These are phyloP conservation scores for Acacia confusa DNA, from an alignment of 306 rosid genomes.

Conservation along the genomic window DNA sequence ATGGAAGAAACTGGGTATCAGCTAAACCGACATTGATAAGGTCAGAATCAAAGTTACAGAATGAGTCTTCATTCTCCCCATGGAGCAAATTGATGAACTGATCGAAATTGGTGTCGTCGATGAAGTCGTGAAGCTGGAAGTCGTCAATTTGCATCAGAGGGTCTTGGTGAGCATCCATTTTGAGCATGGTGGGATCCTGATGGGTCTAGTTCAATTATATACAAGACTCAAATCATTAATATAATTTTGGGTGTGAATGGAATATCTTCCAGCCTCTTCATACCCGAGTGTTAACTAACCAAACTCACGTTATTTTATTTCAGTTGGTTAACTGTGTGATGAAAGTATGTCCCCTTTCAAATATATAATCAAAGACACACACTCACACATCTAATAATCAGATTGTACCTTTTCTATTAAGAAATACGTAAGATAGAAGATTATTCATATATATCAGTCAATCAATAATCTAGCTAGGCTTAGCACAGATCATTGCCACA, in stretches of 20 bases:
- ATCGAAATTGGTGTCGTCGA: slow-evolving; percentile 57
- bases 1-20: slow-evolving; percentile 37
- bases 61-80: slow-evolving; percentile 51
- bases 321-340: background rate
- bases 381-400: background rate
- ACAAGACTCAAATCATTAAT: slow-evolving; percentile 26
- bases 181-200: slow-evolving; percentile 6
- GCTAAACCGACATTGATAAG: slow-evolving; percentile 50
- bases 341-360: background rate
- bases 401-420: background rate
- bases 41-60: slow-evolving; percentile 45
- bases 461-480: background rate
- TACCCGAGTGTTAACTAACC: background rate
- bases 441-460: background rate
- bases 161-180: slow-evolving; percentile 42
- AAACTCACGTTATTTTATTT: background rate
- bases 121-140: slow-evolving; percentile 61
- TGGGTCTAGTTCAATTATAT: slow-evolving; percentile 23
- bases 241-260: slow-evolving; percentile 38
- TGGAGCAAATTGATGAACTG: slow-evolving; percentile 71
- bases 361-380: background rate
- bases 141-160: slow-evolving; percentile 35
- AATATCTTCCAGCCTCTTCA: slow-evolving; percentile 16
- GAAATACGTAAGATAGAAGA: background rate
- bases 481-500: background rate